A percentile compares a stretch with the other conserved stretches of the same genome.
Conservation (phyloP, 2,329 filamentous ascomycete species). For the Exophiala spinifera region DNA sequence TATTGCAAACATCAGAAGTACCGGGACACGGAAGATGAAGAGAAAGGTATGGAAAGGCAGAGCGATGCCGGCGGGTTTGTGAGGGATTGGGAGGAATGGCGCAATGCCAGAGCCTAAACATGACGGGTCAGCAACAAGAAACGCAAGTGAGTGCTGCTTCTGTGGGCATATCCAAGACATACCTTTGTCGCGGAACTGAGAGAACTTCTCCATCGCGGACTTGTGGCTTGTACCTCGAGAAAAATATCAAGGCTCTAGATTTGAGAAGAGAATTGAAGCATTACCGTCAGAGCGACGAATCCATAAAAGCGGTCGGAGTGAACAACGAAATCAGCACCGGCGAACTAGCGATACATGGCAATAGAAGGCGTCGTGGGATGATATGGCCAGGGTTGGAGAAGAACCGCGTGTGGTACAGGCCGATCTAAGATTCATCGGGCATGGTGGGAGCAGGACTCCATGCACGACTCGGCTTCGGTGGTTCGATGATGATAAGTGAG, state of each 20-base stretch:
- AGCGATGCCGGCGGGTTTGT: slow-evolving; percentile 61
- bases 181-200: slow-evolving; percentile 89
- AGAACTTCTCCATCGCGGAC: slow-evolving; percentile 81
- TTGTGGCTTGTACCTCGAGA: neutral
- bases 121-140: slow-evolving; percentile 6
- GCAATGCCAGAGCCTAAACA: slow-evolving; percentile 83
- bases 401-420: slow-evolving; percentile 3
- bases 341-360: slow-evolving; percentile 7
- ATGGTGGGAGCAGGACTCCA: neutral
- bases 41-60: slow-evolving; percentile 66
- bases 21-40: slow-evolving; percentile 75
- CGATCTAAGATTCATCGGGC: slow-evolving; percentile 1
- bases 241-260: neutral
- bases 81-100: slow-evolving; percentile 82
- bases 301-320: neutral
- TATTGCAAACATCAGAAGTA: slow-evolving; percentile 66
- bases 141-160: no score
- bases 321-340: slow-evolving; percentile 3
- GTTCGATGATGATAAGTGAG: neutral
- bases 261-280: neutral
- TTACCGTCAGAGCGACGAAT: neutral
- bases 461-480: neutral
- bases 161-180: slow-evolving; percentile 22
- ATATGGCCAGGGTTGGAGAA: slow-evolving; percentile 1
- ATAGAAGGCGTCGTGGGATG: neutral